Base-by-base conservation (phyloP, 1,284 basidiomycete genomes). In the Cutaneotrichosporon sp. region DNA sequence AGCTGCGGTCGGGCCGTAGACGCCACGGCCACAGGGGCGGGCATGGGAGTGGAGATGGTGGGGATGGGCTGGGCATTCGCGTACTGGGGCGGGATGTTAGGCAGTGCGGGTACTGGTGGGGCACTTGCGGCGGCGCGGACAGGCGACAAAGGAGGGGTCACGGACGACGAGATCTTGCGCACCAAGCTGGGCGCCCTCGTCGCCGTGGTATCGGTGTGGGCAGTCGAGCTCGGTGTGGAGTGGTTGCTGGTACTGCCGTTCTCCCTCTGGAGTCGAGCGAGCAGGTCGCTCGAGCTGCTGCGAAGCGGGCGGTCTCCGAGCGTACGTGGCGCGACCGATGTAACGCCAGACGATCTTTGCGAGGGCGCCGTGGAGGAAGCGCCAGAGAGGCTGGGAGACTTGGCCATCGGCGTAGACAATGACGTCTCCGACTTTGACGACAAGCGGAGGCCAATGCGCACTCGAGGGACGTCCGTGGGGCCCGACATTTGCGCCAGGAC, bases 401-500 rank as follows among this genome's bases (percentile, higher is more conserved):
- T 27, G 34, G 38, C 38, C 38, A 54, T n/a, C 3, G 53, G 53
- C 5, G 42, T 50, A 1, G 46, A 46, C 55, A 24, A n/a, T 2
- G 60, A 33, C 27, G 34, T 50, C 56, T 22, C 27, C 10, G 54
- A 25, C 7, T 6, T 52, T 13, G 34, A 54, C 11, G 52, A 22
- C 14, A 42, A 8, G 11, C 33, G 43, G 18, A 54, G 56, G 18
- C 34, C 47, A 10, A 50, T 47, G 10, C 51, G 51, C 18, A 42
- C 51, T 4, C 58, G 51, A 3, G 58, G 34, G 10, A 58, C 24
- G 11, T 38, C 27, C 9, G 58, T 43, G 2, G 54, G 59, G 8
- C 74, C 88, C 58, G 84, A 84, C 61, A 85, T 82, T 69, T 84
- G 82, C 56, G 88, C 83, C 29, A 92, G 80, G 11, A 87, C 83